A percentile compares a stretch with the other conserved stretches of the same genome.
Evolutionary conservation across 306 rosid species (phyloP).

Genomic region (Dalbergia cultrata): DNA sequence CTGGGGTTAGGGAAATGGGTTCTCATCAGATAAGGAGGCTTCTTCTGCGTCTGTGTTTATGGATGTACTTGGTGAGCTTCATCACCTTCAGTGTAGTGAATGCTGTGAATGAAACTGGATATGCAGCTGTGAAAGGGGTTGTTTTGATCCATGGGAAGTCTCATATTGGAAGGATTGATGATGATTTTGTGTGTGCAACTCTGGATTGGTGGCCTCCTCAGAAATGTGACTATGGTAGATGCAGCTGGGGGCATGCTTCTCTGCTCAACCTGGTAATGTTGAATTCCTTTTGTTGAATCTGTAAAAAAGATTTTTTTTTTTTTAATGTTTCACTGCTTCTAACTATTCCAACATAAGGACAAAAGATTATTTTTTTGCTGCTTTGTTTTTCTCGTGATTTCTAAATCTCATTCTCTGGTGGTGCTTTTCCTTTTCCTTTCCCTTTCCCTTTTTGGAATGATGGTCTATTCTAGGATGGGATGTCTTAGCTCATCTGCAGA

Average conservation of each 20-base stretch:
- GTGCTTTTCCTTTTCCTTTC: neutral
- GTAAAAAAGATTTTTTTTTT: neutral
- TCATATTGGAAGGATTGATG: slow-evolving; percentile 71
- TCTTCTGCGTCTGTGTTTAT: slow-evolving; percentile 60
- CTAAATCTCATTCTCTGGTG: slow-evolving; percentile 1
- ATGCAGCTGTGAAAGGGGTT: slow-evolving; percentile 54
- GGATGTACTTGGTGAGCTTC: slow-evolving; percentile 54
- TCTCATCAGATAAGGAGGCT: slow-evolving; percentile 46
- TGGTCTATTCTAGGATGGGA: slow-evolving; percentile 29
- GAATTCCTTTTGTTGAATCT: slow-evolving; percentile 37
- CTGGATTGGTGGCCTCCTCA: slow-evolving; percentile 99
- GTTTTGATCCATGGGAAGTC: slow-evolving; percentile 65
- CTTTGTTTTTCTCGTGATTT: neutral
- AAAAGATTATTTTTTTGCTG: neutral
- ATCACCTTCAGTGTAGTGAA: slow-evolving; percentile 46
- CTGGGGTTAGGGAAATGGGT: slow-evolving; percentile 63
- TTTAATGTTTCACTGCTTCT: neutral
- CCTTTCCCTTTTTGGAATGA: slow-evolving; percentile 1
- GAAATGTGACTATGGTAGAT: slow-evolving; percentile 92
- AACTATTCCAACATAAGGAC: neutral
- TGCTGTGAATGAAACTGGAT: slow-evolving; percentile 45
- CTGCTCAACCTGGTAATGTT: slow-evolving; percentile 85
- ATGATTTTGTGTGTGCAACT: slow-evolving; percentile 91
- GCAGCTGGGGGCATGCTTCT: slow-evolving; percentile 92
- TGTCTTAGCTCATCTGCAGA: slow-evolving; percentile 36